Conservation (phyloP, 495 filamentous ascomycete species). For the Aspergillus haitiensis region DNA sequence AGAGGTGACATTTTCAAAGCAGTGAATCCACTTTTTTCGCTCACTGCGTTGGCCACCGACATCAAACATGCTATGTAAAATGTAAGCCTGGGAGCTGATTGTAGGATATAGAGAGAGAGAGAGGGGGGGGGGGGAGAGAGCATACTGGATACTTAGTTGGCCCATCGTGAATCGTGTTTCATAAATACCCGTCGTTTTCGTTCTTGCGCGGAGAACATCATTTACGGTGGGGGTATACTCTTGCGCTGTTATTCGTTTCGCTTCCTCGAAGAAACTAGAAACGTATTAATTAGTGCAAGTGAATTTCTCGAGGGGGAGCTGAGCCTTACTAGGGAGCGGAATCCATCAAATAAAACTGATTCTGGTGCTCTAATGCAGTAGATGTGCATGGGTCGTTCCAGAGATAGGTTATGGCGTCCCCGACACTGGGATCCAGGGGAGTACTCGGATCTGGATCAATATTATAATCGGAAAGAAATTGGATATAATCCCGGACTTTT, state of each 20-base stretch:
- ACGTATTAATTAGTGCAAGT: slow-evolving; percentile 26
- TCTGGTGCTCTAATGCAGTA: slow-evolving; percentile 85
- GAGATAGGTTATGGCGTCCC: slow-evolving; percentile 76
- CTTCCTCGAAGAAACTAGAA: slow-evolving; percentile 90
- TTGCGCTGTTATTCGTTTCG: slow-evolving; percentile 74
- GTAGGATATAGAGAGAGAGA: neutral
- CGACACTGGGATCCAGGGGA: slow-evolving; percentile 73
- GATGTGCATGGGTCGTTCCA: slow-evolving; percentile 90
- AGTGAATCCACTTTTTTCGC: slow-evolving; percentile 99
- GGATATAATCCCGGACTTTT: slow-evolving; percentile 70
- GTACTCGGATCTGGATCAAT: slow-evolving; percentile 87
- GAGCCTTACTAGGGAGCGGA: slow-evolving; percentile 90
- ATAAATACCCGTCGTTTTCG: slow-evolving; percentile 99
- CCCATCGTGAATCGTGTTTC: slow-evolving; percentile 98
- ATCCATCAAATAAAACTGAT: slow-evolving; percentile 99
- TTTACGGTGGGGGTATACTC: slow-evolving; percentile 90
- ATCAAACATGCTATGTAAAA: slow-evolving; percentile 84
- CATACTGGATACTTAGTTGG: slow-evolving; percentile 97
- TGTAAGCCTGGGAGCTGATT: slow-evolving; percentile 18
- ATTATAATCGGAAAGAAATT: slow-evolving; percentile 82
- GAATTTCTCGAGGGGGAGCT: neutral
- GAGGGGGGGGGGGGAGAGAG: slow-evolving; percentile 13
- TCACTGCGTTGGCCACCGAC: slow-evolving; percentile 96
- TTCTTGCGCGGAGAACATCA: slow-evolving; percentile 91
- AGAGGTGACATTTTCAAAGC: slow-evolving; percentile 99